These are phyloP conservation scores for Crucibulum laeve DNA, from an alignment of 768 basidiomycete genomes.

Conservation along the genomic window DNA sequence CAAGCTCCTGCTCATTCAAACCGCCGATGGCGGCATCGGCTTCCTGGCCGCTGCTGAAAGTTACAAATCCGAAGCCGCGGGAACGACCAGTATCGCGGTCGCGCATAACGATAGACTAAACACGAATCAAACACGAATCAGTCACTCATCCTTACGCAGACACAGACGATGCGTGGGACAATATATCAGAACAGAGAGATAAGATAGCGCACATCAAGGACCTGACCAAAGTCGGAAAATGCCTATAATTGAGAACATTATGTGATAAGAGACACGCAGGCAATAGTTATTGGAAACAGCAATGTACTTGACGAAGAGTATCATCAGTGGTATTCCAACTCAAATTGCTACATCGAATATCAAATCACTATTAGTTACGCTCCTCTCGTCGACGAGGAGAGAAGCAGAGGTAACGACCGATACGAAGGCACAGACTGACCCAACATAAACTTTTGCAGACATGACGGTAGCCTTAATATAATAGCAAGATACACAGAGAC, in stretches of 20 bases:
- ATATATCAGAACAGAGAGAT: conserved; percentile 22
- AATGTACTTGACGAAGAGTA: conserved; percentile 68
- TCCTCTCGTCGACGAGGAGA: conserved; percentile 40
- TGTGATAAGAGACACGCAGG: conserved; percentile 46
- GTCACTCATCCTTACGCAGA: conserved; percentile 28
- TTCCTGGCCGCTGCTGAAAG: conserved; percentile 55
- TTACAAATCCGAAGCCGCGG: conserved; percentile 96
- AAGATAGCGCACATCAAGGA: conserved; percentile 85
- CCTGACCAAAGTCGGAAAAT: conserved; percentile 76
- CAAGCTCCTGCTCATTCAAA: conserved; percentile 89
- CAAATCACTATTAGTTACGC: conserved; percentile 56
- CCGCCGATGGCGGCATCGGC: conserved; percentile 72
- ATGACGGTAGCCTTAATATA: conserved; percentile 55
- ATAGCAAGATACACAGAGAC: conserved; percentile 47
- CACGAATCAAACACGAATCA: conserved; percentile 36
- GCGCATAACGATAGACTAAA: conserved; percentile 95
- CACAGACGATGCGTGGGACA: conserved; percentile 16
- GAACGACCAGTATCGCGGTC: conserved; percentile 97
- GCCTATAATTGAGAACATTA: conserved; percentile 60
- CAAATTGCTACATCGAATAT: conserved; percentile 73
- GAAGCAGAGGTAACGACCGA: conserved; percentile 41
- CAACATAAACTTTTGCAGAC: conserved; percentile 89
- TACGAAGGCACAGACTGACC: conserved; percentile 75
- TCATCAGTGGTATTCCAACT: conserved; percentile 98
- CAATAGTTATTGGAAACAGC: conserved; percentile 17